Evolutionary conservation across 2,329 filamentous ascomycete genomes (phyloP).

Genomic region (Aspergillus melleus): DNA sequence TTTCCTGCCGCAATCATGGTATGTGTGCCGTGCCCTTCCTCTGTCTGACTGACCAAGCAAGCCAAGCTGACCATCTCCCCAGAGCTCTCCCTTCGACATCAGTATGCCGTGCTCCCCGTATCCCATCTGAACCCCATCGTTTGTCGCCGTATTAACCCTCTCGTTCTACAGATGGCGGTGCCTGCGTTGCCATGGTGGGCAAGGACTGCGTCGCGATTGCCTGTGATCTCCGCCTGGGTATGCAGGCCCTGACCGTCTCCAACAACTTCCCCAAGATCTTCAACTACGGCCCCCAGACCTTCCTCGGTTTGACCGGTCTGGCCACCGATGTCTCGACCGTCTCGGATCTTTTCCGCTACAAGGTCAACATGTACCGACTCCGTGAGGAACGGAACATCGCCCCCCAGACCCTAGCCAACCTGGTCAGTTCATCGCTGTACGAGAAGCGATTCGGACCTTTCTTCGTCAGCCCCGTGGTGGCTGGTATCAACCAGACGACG

Average conservation of each 20-base stretch:
- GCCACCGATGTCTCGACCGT: conserved; percentile 95
- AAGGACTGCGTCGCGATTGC: conserved; percentile 99
- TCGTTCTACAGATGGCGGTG: conserved; percentile 68
- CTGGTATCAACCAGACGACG: conserved; percentile 90
- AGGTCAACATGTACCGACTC: conserved; percentile 99
- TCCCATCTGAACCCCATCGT: conserved; percentile 4
- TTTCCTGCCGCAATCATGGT: conserved; percentile 30
- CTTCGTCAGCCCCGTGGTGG: conserved; percentile 93
- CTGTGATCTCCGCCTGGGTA: conserved; percentile 95
- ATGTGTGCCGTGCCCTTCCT: conserved; percentile 17
- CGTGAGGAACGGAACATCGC: conserved; percentile 97
- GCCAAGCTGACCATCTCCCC: conserved; percentile 36
- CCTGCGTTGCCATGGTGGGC: conserved; percentile 97
- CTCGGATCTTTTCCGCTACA: conserved; percentile 97
- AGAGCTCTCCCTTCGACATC: conserved; percentile 94
- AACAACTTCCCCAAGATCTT: conserved; percentile 99
- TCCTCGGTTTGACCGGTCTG: conserved; percentile 92
- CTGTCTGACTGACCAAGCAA: conserved; percentile 15
- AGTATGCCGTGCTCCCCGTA: conserved; percentile 58
- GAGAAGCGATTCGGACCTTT: conserved; percentile 95
- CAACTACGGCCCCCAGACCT: conserved; percentile 85
- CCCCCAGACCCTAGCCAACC: conserved; percentile 92
- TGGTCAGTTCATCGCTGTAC: conserved; percentile 87
- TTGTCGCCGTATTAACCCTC: conserved; percentile 7
- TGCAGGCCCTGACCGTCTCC: conserved; percentile 94